A percentile compares a stretch with the other conserved stretches of the same genome.
Evolutionary conservation across 768 basidiomycete genomes (phyloP).

Genomic region (Mycena vitilis): DNA sequence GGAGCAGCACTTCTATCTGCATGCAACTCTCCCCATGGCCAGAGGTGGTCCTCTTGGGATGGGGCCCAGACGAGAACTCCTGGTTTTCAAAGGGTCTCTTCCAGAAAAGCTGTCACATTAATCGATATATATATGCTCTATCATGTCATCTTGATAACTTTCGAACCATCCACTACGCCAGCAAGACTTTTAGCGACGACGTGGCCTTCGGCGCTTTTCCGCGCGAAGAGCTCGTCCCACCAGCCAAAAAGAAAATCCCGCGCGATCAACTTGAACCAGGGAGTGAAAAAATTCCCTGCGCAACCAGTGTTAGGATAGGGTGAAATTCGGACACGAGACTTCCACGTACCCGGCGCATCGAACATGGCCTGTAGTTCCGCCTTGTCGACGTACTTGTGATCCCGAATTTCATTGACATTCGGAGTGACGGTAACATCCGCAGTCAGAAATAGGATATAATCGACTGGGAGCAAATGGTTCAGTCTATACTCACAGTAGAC

Average conservation of each 20-base stretch:
- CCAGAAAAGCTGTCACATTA: constrained; percentile 10
- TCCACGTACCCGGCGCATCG: constrained; percentile 72
- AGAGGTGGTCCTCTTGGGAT: constrained; percentile 57
- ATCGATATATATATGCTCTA: constrained; percentile 29
- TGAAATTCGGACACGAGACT: neutral
- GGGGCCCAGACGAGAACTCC: constrained; percentile 65
- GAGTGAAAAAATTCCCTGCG: constrained; percentile 90
- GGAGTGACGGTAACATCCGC: constrained; percentile 85
- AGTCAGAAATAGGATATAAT: constrained; percentile 97
- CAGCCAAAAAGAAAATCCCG: constrained; percentile 97
- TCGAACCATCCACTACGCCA: constrained; percentile 76
- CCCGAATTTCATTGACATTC: constrained; percentile 92
- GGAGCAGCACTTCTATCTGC: constrained; percentile 68
- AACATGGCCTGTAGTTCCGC: constrained; percentile 94
- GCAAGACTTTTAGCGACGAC: constrained; percentile 73
- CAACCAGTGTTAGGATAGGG: constrained; percentile 8
- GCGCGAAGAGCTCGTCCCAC: constrained; percentile 92
- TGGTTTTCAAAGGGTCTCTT: constrained; percentile 67
- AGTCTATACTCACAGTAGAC: neutral
- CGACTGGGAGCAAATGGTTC: constrained; percentile 67
- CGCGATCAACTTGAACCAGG: constrained; percentile 99
- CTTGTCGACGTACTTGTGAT: constrained; percentile 91
- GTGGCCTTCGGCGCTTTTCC: constrained; percentile 65
- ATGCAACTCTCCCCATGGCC: constrained; percentile 74
- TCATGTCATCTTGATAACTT: constrained; percentile 73